These are phyloP conservation scores for Citrus reticulata DNA, from an alignment of 345 rosid genomes.

Conservation along the genomic window DNA sequence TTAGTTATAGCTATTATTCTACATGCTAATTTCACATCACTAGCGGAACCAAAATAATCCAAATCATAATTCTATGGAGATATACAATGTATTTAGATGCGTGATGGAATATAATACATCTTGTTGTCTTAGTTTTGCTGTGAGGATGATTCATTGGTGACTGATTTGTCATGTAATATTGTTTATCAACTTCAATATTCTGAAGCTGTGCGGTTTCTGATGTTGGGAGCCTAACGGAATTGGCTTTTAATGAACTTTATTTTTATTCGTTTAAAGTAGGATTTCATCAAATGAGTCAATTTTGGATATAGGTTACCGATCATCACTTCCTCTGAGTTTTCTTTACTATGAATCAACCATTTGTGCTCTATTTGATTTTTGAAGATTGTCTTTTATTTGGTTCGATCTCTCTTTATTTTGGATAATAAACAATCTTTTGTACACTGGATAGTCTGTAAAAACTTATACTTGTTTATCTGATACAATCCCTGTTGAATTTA, in stretches of 20 bases:
- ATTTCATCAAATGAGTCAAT: not conserved
- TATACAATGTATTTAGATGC: not conserved
- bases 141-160: not conserved
- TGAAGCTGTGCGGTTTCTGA: not conserved
- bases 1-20: not conserved
- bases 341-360: not conserved
- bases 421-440: not conserved
- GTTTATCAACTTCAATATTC: not conserved
- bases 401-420: not conserved
- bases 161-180: not conserved
- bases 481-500: constrained; percentile 30
- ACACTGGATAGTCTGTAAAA: not conserved
- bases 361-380: not conserved
- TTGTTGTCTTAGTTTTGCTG: not conserved
- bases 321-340: not conserved
- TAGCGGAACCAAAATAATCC: not conserved
- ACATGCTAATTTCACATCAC: too few species aligned
- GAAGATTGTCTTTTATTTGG: constrained; percentile 1
- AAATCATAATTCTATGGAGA: not conserved
- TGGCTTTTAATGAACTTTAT: not conserved
- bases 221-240: not conserved
- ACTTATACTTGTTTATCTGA: constrained; percentile 20
- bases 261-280: not conserved
- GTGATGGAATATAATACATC: not conserved
- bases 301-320: not conserved